These are phyloP conservation scores for Toxoplasma gondii DNA, from an alignment of 169 alveolate species.

Conservation along the genomic window DNA sequence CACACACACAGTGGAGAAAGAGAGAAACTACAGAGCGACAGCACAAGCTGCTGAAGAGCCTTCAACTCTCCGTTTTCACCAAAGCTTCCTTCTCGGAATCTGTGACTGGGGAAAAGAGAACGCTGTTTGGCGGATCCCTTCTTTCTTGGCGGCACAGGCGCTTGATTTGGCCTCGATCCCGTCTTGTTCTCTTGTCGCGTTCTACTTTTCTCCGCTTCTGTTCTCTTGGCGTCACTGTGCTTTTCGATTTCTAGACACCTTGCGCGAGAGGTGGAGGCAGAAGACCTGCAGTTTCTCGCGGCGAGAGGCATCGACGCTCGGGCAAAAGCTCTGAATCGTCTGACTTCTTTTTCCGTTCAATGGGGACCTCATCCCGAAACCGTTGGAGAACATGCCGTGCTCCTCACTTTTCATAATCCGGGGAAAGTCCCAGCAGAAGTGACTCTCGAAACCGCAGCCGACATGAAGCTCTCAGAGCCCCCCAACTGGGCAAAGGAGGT, in stretches of 20 bases:
- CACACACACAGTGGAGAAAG: too few relatives aligned
- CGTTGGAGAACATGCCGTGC: neutral
- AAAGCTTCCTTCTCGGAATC: too few relatives aligned
- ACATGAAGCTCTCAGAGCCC: neutral
- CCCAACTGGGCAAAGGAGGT: slow-evolving; percentile 16
- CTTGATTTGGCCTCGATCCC: neutral
- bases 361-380: neutral
- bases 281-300: neutral
- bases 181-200: too few relatives aligned
- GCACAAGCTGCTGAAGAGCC: too few relatives aligned
- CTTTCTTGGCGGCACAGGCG: neutral
- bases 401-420: slow-evolving; percentile 25
- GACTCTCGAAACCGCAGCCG: neutral
- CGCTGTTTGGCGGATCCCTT: neutral
- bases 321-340: neutral
- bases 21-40: too few relatives aligned
- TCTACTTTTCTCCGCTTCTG: too few relatives aligned
- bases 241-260: neutral
- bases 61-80: too few relatives aligned
- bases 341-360: neutral
- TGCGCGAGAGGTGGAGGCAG: neutral
- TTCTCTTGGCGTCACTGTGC: too few relatives aligned
- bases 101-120: neutral
- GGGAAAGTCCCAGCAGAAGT: neutral
- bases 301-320: slow-evolving; percentile 40